Evolutionary conservation across 345 rosid species (phyloP).

Genomic region (Nephelium lappaceum): DNA sequence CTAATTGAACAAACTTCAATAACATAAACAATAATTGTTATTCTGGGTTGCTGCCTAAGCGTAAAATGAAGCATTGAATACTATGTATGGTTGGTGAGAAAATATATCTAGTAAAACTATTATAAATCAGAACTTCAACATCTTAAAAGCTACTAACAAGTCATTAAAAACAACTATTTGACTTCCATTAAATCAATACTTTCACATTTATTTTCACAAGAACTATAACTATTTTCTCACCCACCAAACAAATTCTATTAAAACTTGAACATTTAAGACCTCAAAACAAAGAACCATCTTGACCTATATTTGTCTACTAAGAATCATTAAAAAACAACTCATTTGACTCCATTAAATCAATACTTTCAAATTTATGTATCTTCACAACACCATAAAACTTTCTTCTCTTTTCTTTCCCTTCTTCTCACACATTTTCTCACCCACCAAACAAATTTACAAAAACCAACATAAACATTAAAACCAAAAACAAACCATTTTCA

Average conservation of each 20-base stretch:
- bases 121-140: neutral
- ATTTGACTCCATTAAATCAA: neutral
- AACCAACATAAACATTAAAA: neutral
- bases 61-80: neutral
- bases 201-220: too few relatives aligned
- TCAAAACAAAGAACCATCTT: too few relatives aligned
- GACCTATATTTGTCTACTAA: neutral
- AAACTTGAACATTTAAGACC: too few relatives aligned
- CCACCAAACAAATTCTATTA: too few relatives aligned
- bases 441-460: neutral
- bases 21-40: neutral
- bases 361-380: neutral
- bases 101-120: neutral
- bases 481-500: neutral
- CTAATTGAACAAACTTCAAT: neutral
- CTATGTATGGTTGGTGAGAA: neutral
- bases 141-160: too few relatives aligned
- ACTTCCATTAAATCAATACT: too few relatives aligned
- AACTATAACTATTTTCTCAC: too few relatives aligned
- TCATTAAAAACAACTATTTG: too few relatives aligned
- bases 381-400: too few relatives aligned
- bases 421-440: conserved; percentile 1
- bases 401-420: neutral
- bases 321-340: neutral
- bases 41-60: neutral